Evolutionary conservation across 768 basidiomycete species (phyloP), one percentile per base, ranked within the genome.

Genomic region (Suillus hirtellus): DNA sequence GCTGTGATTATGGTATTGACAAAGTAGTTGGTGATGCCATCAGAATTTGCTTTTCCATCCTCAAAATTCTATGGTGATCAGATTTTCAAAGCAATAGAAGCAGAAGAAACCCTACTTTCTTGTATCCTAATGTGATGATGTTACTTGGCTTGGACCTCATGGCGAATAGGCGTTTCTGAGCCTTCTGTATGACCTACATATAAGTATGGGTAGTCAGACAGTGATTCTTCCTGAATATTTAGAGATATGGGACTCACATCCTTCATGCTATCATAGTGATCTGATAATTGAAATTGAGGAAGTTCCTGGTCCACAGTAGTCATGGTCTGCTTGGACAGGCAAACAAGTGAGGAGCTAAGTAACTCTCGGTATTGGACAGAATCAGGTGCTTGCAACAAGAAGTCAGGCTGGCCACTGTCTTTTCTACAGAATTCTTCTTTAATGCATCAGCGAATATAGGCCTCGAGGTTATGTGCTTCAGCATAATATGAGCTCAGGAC

Each of bases 1-100:
- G 84, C 84, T 12, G 86, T 88, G 37, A 92, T 76, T n/a, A 86
- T 82, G 0, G 92, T 93, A 71, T 95, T 95, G 15, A 90, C 79
- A 66, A 86, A 87, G 61, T 79, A 79, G 68, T 87, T 91, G 15
- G 77, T 78, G 54, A 90, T 80, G 9, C 80, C 81, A 15, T 77
- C 67, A 62, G 77, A 69, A 35, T 79, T 79, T 9, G 71, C 70
- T 70, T 79, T 82, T 55, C 79, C 79, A 40, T 74, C 71, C 42
- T 31, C 73, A n/a, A 69, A 75, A 37, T 60, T 64, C 73, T 65
- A 63, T 15, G 15, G n/a, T 46, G 11, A 47, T 43, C 8, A 14
- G 46, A 40, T 17, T 10, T n/a, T 4, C 10, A 46, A 2, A 46
- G 34, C 17, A 17, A 0, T 15, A 3, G n/a, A 46, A 14, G 2